Conservation (phyloP, 2,329 filamentous ascomycete genomes). For the Ophiostoma piceae region DNA sequence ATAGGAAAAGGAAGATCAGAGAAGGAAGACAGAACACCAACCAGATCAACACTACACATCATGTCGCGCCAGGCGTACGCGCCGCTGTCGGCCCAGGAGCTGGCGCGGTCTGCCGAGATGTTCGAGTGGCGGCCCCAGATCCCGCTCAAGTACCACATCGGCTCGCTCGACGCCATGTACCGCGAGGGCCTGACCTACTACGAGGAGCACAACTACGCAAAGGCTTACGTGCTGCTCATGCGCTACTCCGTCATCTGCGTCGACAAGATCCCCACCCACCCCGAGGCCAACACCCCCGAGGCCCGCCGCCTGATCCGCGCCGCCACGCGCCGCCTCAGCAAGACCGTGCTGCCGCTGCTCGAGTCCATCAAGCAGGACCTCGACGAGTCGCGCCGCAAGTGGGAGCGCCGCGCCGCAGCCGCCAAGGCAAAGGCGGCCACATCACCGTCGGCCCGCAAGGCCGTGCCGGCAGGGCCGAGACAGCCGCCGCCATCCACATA, state of each 20-base stretch:
- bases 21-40: neutral
- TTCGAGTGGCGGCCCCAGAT: slow-evolving; percentile 78
- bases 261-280: slow-evolving; percentile 67
- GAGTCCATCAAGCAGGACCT: slow-evolving; percentile 77
- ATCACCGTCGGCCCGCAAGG: neutral
- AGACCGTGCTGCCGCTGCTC: slow-evolving; percentile 61
- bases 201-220: slow-evolving; percentile 76
- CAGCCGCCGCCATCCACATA: neutral
- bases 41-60: neutral
- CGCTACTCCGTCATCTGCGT: slow-evolving; percentile 82
- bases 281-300: slow-evolving; percentile 63
- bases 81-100: slow-evolving; percentile 70
- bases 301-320: slow-evolving; percentile 58
- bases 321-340: slow-evolving; percentile 43
- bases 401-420: slow-evolving; percentile 39
- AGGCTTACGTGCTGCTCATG: slow-evolving; percentile 87
- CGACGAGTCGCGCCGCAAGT: slow-evolving; percentile 63
- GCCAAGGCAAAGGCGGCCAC: slow-evolving; percentile 29
- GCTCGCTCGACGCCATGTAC: slow-evolving; percentile 71
- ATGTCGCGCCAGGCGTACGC: slow-evolving; percentile 19
- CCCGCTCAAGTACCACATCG: slow-evolving; percentile 72
- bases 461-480: neutral
- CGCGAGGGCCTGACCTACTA: slow-evolving; percentile 85
- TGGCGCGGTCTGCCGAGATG: slow-evolving; percentile 67
- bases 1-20: neutral